These are phyloP conservation scores for Myochromella boudieri DNA, from an alignment of 768 basidiomycete genomes.

Conservation along the genomic window DNA sequence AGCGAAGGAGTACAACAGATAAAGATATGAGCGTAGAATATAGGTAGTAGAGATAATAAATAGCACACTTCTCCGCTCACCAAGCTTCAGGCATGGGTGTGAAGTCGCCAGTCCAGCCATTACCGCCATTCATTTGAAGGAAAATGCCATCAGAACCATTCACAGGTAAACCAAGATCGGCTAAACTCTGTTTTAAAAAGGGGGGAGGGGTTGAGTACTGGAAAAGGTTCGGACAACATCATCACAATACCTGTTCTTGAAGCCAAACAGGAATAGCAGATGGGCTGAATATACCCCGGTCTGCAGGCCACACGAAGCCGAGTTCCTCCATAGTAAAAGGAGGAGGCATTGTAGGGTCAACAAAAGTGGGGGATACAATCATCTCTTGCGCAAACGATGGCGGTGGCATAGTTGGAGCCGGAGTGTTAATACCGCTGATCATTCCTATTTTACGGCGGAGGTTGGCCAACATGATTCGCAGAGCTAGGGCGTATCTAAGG, in stretches of 20 bases:
- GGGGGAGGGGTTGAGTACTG: slow-evolving; percentile 4
- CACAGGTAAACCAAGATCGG: slow-evolving; percentile 87
- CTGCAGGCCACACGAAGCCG: slow-evolving; percentile 71
- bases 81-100: slow-evolving; percentile 81
- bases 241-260: slow-evolving; percentile 85
- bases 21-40: neutral
- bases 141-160: slow-evolving; percentile 93
- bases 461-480: slow-evolving; percentile 92
- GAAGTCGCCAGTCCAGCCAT: slow-evolving; percentile 79
- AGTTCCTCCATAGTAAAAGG: slow-evolving; percentile 87
- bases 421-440: slow-evolving; percentile 44
- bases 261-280: slow-evolving; percentile 88
- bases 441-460: slow-evolving; percentile 86
- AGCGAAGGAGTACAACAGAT: neutral
- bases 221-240: slow-evolving; percentile 22
- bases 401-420: slow-evolving; percentile 51
- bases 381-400: slow-evolving; percentile 55
- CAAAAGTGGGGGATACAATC: slow-evolving; percentile 58
- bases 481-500: slow-evolving; percentile 80
- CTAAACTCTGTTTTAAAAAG: slow-evolving; percentile 58
- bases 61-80: slow-evolving; percentile 38
- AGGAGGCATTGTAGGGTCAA: slow-evolving; percentile 51
- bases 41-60: neutral
- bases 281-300: slow-evolving; percentile 69
- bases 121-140: slow-evolving; percentile 65